phyloP scores from a whole-genome alignment of 2,329 filamentous ascomycete species.

The Alternaria hordeiaustralica region DNA sequence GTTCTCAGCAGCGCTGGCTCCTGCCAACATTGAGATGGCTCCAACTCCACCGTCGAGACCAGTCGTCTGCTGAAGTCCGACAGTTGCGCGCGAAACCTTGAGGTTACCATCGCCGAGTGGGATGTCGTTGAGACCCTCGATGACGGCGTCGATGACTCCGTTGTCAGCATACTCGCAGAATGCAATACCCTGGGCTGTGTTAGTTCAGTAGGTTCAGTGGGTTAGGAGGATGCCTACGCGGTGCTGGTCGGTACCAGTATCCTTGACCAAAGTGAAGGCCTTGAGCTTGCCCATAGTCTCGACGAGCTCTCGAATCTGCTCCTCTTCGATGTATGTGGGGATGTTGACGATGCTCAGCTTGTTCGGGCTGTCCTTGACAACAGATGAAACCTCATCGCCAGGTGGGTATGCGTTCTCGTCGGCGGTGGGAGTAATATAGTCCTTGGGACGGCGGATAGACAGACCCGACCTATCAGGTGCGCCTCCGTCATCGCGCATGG shows the following conservation, averaged over 20 bases:
- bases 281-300: slow-evolving; percentile 92
- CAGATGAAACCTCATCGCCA: slow-evolving; percentile 75
- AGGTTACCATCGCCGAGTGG: slow-evolving; percentile 86
- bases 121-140: slow-evolving; percentile 92
- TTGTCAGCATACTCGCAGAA: slow-evolving; percentile 94
- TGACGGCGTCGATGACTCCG: slow-evolving; percentile 77
- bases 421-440: slow-evolving; percentile 89
- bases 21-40: slow-evolving; percentile 96
- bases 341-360: slow-evolving; percentile 95
- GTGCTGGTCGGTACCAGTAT: slow-evolving; percentile 83
- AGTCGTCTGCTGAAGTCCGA: slow-evolving; percentile 90
- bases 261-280: slow-evolving; percentile 88
- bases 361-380: slow-evolving; percentile 90
- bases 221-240: slow-evolving; percentile 65
- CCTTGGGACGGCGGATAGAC: slow-evolving; percentile 85
- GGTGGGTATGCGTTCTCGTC: slow-evolving; percentile 68
- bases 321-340: slow-evolving; percentile 84
- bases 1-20: slow-evolving; percentile 75
- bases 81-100: slow-evolving; percentile 86
- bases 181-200: slow-evolving; percentile 75
- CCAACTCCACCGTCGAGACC: slow-evolving; percentile 95
- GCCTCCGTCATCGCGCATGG: slow-evolving; percentile 73
- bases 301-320: slow-evolving; percentile 89
- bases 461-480: slow-evolving; percentile 62
- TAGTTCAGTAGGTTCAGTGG: slow-evolving; percentile 8